These are phyloP conservation scores for Ustilago tritici DNA, from an alignment of 1,284 basidiomycete species.

Conservation along the genomic window DNA sequence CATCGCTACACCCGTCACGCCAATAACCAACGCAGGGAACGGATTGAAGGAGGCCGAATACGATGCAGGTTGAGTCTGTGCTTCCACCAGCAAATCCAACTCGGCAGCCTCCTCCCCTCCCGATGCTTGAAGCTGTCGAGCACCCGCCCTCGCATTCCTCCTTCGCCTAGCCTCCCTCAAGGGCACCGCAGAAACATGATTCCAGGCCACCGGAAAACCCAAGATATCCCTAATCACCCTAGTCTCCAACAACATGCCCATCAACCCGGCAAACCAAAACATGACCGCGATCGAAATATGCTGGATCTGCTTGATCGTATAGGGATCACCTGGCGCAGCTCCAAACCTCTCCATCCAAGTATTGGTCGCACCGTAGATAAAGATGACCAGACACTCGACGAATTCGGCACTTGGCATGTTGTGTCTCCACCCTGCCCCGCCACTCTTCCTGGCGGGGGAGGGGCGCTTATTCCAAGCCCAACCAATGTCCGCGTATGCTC, in stretches of 20 bases:
- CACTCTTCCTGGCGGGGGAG: slow-evolving; percentile 37
- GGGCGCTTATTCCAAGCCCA: slow-evolving; percentile 89
- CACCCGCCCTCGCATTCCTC: slow-evolving; percentile 2
- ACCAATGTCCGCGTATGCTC: slow-evolving; percentile 85
- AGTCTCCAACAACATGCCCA: slow-evolving; percentile 91
- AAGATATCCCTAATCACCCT: slow-evolving; percentile 69
- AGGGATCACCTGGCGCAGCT: slow-evolving; percentile 82
- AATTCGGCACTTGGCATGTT: slow-evolving; percentile 77
- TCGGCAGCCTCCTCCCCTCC: slow-evolving; percentile 18
- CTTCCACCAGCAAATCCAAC: slow-evolving; percentile 38
- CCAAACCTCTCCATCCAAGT: slow-evolving; percentile 97
- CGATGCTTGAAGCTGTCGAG: not conserved
- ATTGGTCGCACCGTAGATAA: slow-evolving; percentile 88
- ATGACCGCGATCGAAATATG: slow-evolving; percentile 93
- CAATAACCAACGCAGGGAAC: slow-evolving; percentile 83
- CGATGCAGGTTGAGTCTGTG: slow-evolving; percentile 58
- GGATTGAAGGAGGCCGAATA: slow-evolving; percentile 90
- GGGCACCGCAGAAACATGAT: slow-evolving; percentile 29
- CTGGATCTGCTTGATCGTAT: slow-evolving; percentile 91
- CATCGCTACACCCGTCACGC: slow-evolving; percentile 94
- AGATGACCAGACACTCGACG: slow-evolving; percentile 87
- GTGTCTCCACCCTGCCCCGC: slow-evolving; percentile 35
- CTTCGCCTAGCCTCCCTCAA: slow-evolving; percentile 25
- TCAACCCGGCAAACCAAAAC: slow-evolving; percentile 94
- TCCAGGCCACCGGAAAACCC: slow-evolving; percentile 47